Conservation (phyloP, 2,329 filamentous ascomycete genomes). For the Cadophora malorum region DNA sequence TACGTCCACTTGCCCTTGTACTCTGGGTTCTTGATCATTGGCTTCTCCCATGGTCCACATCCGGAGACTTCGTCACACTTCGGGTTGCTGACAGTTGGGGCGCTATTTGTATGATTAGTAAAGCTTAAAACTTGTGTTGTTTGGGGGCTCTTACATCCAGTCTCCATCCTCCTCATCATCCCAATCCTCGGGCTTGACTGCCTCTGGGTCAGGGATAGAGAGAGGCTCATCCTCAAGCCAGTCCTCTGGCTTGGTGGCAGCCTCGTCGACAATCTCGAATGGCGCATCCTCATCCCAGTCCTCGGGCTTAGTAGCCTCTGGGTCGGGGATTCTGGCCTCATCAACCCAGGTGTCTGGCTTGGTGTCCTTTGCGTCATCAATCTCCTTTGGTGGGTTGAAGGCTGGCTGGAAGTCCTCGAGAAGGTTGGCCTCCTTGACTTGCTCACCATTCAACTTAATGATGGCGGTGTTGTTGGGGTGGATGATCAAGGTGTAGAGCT, state of each 20-base stretch:
- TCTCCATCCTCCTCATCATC: slow-evolving; percentile 99
- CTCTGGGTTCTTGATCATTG: slow-evolving; percentile 84
- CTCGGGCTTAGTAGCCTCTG: slow-evolving; percentile 93
- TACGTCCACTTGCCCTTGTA: slow-evolving; percentile 98
- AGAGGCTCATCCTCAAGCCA: slow-evolving; percentile 92
- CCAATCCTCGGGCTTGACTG: slow-evolving; percentile 98
- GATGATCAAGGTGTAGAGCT: slow-evolving; percentile 96
- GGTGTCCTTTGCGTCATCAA: slow-evolving; percentile 89
- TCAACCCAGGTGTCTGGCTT: slow-evolving; percentile 98
- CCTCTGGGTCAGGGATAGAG: slow-evolving; percentile 88
- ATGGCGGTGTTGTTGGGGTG: slow-evolving; percentile 95
- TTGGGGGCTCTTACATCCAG: slow-evolving; percentile 63
- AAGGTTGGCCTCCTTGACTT: slow-evolving; percentile 86
- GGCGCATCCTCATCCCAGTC: slow-evolving; percentile 99
- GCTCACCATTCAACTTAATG: slow-evolving; percentile 90
- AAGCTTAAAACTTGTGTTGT: not conserved
- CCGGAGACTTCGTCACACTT: slow-evolving; percentile 94
- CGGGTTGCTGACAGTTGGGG: slow-evolving; percentile 90
- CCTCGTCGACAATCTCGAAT: slow-evolving; percentile 93
- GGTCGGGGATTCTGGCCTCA: slow-evolving; percentile 87
- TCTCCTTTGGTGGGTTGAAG: slow-evolving; percentile 95
- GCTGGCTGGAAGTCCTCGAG: slow-evolving; percentile 91
- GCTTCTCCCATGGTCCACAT: slow-evolving; percentile 91
- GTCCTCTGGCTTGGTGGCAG: slow-evolving; percentile 89
- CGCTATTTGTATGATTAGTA: slow-evolving; percentile 16